A percentile compares a stretch with the other conserved stretches of the same genome.
Evolutionary conservation across 352 stramenopile species (phyloP).

Genomic region (Thraustochytrium sp.): DNA sequence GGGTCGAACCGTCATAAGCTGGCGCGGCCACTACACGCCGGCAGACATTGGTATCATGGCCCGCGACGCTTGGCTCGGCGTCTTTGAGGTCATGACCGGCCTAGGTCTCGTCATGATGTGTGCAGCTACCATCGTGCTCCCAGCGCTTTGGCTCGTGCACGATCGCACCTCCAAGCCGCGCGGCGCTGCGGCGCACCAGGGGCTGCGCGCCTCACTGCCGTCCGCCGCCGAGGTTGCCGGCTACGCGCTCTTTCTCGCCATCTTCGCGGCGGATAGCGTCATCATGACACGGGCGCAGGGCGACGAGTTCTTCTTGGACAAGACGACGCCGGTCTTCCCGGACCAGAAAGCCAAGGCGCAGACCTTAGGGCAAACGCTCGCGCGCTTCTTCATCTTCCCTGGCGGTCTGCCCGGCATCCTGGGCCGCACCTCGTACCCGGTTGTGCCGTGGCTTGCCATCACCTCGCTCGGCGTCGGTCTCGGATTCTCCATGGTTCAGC

Average conservation of each 20-base stretch:
- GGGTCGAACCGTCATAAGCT: background rate
- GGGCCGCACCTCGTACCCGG: background rate
- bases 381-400: background rate
- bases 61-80: background rate
- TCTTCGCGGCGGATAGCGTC: background rate
- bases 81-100: background rate
- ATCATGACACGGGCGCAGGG: background rate
- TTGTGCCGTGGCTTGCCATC: conserved; percentile 12
- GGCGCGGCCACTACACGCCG: background rate
- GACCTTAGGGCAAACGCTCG: background rate
- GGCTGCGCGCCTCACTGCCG: background rate
- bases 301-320: background rate
- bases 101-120: background rate
- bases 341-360: background rate
- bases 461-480: background rate
- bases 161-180: background rate
- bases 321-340: background rate
- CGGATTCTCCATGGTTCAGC: background rate
- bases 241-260: background rate
- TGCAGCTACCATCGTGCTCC: background rate
- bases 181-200: background rate
- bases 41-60: background rate
- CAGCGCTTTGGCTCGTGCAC: background rate
- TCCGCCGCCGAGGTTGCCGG: background rate
- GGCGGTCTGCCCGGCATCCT: background rate